Evolutionary conservation across 257 asterid species (phyloP).

Genomic region (Henckelia pumila): DNA sequence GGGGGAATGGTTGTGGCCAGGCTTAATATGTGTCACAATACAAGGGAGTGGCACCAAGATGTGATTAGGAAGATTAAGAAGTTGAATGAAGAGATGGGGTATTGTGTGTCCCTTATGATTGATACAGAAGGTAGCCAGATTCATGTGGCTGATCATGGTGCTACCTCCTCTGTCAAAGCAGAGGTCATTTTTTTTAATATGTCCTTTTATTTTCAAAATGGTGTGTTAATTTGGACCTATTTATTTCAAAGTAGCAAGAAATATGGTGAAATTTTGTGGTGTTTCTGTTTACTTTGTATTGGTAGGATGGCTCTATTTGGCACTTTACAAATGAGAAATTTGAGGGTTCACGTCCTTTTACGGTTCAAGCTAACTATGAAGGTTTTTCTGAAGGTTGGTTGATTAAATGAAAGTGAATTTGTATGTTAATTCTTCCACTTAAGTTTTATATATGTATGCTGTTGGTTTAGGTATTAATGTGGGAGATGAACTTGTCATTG

Average conservation of each 20-base stretch:
- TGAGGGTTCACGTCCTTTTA: constrained; percentile 67
- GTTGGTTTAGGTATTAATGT: constrained; percentile 48
- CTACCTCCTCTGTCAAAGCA: constrained; percentile 73
- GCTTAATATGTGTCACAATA: constrained; percentile 78
- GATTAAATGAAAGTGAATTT: constrained; percentile 14
- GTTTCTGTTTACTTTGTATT: constrained; percentile 22
- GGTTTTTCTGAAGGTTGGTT: constrained; percentile 71
- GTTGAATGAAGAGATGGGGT: constrained; percentile 69
- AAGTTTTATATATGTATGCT: constrained; percentile 1
- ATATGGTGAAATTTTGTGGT: neutral
- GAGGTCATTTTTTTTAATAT: constrained; percentile 57
- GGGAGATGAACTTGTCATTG: constrained; percentile 78
- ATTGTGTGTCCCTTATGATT: constrained; percentile 79
- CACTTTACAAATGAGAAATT: constrained; percentile 63
- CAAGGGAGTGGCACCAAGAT: constrained; percentile 76
- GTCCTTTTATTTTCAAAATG: neutral
- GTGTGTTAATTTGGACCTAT: neutral
- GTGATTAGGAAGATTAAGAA: constrained; percentile 69
- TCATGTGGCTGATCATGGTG: constrained; percentile 76
- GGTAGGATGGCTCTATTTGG: constrained; percentile 77
- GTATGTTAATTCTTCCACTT: neutral
- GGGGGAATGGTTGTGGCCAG: constrained; percentile 88
- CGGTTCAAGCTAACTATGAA: constrained; percentile 64
- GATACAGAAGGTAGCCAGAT: constrained; percentile 83
- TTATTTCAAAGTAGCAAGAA: neutral